Evolutionary conservation across 345 rosid genomes (phyloP), one percentile per base, ranked within the genome.

Genomic region (Mallotus nudiflorus): DNA sequence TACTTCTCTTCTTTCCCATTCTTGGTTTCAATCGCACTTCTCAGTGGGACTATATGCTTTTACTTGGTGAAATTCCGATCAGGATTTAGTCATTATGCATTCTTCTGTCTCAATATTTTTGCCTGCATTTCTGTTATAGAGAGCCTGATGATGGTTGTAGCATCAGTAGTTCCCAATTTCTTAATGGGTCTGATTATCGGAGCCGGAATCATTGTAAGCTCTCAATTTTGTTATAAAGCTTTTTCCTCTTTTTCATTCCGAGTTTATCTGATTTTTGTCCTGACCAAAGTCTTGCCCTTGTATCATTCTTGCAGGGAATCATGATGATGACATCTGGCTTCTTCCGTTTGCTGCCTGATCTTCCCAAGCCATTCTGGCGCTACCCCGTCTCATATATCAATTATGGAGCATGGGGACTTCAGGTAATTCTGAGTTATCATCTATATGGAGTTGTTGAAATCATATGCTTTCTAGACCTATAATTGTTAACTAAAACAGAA

Each of bases 241-340:
- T 39, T n/a, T n/a, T n/a, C 40, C 16, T 48, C 49, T 48, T 37
- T 0, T 28, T 28, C 50, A 8, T 62, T 7, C 52, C 15, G 37
- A 48, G 39, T 58, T 31, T 16, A 19, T 44, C 53, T 31, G 61
- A 19, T 54, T 46, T 35, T 64, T 71, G 22, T 51, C 63, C 0
- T 46, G 29, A 18, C 44, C 45, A 37, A 33, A 12, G 7, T 48
- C 40, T 55, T 67, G 20, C 28, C 50, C 7, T 61, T 64, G 53
- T 20, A 58, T 48, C 29, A 44, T 67, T 22, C 27, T 8, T 66
- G 67, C 70, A 91, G 97, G 94, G 94, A 69, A 87, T 91, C 73
- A 80, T 91, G 78, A 85, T 91, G 97, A 89, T 91, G 94, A 91
- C 97, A 6, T 91, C 94, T 25, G 97, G 97, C 9, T 91, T 91